Conservation (phyloP, 108 stramenopile species). For the Stephanodiscus triporus region DNA sequence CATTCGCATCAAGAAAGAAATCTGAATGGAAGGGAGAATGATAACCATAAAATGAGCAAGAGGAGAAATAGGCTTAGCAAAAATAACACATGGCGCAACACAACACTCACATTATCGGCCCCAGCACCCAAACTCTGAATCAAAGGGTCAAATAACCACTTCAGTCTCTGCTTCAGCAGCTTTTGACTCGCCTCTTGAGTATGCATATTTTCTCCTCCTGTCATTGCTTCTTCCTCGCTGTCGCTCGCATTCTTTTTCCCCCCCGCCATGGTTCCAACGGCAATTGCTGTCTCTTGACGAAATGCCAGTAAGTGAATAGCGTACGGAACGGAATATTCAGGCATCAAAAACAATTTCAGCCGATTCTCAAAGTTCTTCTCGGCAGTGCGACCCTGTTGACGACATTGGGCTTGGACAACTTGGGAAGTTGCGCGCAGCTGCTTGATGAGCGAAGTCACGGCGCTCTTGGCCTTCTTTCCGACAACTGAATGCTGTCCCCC, state of each 20-base stretch:
- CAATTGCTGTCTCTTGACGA: slow-evolving; percentile 72
- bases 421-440: slow-evolving; percentile 68
- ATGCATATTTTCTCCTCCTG: slow-evolving; percentile 8
- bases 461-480: slow-evolving; percentile 61
- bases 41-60: background rate
- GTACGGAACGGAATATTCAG: slow-evolving; percentile 83
- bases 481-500: slow-evolving; percentile 61
- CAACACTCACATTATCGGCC: slow-evolving; percentile 66
- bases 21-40: slow-evolving; percentile 25
- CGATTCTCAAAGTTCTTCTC: slow-evolving; percentile 69
- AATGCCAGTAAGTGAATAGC: slow-evolving; percentile 79
- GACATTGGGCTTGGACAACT: slow-evolving; percentile 54
- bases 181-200: slow-evolving; percentile 48
- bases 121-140: slow-evolving; percentile 77
- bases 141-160: slow-evolving; percentile 84
- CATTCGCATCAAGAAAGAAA: slow-evolving; percentile 86
- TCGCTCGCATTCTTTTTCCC: slow-evolving; percentile 45
- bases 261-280: slow-evolving; percentile 33
- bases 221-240: slow-evolving; percentile 28
- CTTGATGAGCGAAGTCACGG: slow-evolving; percentile 59
- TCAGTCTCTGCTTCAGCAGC: slow-evolving; percentile 75
- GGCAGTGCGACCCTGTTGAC: slow-evolving; percentile 64
- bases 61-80: background rate
- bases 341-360: slow-evolving; percentile 79
- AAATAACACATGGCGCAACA: background rate